phyloP scores from a whole-genome alignment of 805 yeast species.

The Candida cerambycidarum region DNA sequence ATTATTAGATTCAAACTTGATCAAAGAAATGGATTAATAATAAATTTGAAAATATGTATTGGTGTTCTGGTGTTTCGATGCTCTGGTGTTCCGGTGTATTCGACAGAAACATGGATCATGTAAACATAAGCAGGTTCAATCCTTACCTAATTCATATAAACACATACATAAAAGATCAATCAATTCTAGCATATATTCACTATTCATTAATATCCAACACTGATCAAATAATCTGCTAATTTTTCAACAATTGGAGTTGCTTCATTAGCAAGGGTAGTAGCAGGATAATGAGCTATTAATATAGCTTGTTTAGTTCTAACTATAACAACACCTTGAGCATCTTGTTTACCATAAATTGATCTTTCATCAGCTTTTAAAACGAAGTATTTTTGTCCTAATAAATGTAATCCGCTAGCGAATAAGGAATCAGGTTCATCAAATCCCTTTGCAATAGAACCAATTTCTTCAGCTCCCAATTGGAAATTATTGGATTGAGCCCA shows the following conservation, averaged over 20 bases:
- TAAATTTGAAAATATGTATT: no score
- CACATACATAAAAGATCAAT: no score
- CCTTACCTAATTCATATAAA: neutral
- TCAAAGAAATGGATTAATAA: no score
- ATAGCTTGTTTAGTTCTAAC: slow-evolving; percentile 95
- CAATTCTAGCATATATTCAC: neutral
- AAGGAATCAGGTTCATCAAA: slow-evolving; percentile 75
- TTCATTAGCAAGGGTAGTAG: slow-evolving; percentile 89
- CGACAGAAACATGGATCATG: no score
- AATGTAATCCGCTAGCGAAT: slow-evolving; percentile 84
- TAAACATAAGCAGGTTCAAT: neutral
- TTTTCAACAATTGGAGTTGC: slow-evolving; percentile 95
- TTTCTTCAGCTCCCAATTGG: slow-evolving; percentile 65
- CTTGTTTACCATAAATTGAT: slow-evolving; percentile 89
- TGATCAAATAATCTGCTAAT: slow-evolving; percentile 90
- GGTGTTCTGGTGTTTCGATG: no score
- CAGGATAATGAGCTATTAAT: slow-evolving; percentile 90
- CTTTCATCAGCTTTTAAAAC: slow-evolving; percentile 87
- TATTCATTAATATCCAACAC: slow-evolving; percentile 66
- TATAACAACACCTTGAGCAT: slow-evolving; percentile 82
- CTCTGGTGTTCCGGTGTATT: no score
- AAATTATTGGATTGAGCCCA: slow-evolving; percentile 88
- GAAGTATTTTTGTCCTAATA: slow-evolving; percentile 84
- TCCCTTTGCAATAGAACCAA: slow-evolving; percentile 71
- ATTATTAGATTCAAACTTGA: no score